Evolutionary conservation across 2,329 filamentous ascomycete genomes (phyloP).

Genomic region (Knoxdaviesia capensis): DNA sequence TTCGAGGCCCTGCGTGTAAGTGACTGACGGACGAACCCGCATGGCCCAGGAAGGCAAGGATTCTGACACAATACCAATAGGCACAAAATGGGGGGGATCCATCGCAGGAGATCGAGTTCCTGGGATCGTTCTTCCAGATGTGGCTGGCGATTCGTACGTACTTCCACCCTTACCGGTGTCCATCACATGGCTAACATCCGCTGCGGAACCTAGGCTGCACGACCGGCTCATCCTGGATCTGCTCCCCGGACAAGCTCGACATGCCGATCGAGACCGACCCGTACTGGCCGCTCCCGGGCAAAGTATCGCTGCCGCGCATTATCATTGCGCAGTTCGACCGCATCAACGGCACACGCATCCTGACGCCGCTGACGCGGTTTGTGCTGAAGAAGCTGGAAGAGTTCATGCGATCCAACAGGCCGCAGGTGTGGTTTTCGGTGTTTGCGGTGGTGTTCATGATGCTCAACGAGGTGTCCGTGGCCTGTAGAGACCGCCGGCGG

Average conservation of each 20-base stretch:
- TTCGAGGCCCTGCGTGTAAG: constrained; percentile 9
- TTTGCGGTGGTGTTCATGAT: constrained; percentile 4
- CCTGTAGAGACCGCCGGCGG: constrained; percentile 19
- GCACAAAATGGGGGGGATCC: constrained; percentile 1
- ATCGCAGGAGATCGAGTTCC: constrained; percentile 13
- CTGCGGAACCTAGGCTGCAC: constrained; percentile 17
- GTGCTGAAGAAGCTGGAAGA: constrained; percentile 16
- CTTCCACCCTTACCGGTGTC: neutral
- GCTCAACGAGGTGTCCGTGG: constrained; percentile 15
- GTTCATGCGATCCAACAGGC: constrained; percentile 14
- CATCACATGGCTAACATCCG: neutral
- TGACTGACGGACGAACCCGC: too few relatives aligned
- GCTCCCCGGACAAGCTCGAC: constrained; percentile 18
- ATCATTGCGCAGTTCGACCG: constrained; percentile 24
- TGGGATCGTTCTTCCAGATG: constrained; percentile 20
- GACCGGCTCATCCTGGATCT: constrained; percentile 21
- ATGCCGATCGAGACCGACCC: constrained; percentile 16
- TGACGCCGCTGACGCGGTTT: constrained; percentile 13
- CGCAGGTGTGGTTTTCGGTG: constrained; percentile 6
- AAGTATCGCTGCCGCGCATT: constrained; percentile 21
- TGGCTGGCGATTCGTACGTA: constrained; percentile 27
- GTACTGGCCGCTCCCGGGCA: constrained; percentile 17
- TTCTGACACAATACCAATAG: too few relatives aligned
- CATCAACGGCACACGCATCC: constrained; percentile 16
- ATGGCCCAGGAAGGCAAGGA: too few relatives aligned